A percentile compares a stretch with the other conserved stretches of the same genome.
These are phyloP conservation scores for Linum tenue DNA, from an alignment of 345 rosid genomes.

Conservation along the genomic window DNA sequence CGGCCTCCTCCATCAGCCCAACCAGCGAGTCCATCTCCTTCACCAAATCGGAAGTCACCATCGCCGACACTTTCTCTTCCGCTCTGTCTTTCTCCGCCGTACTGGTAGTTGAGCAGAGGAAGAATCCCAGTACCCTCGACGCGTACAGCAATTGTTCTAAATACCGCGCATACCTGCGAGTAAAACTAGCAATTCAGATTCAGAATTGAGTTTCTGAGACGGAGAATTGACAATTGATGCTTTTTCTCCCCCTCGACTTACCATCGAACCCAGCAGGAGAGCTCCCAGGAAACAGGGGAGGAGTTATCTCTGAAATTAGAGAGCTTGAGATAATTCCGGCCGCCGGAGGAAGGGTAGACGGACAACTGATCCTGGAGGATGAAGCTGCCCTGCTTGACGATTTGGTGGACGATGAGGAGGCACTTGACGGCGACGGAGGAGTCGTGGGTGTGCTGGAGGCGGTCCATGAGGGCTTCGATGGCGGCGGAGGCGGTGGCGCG, in stretches of 20 bases:
- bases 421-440: slow-evolving; percentile 76
- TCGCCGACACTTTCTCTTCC: slow-evolving; percentile 43
- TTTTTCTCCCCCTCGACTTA: slow-evolving; percentile 9
- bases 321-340: slow-evolving; percentile 72
- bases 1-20: slow-evolving; percentile 41
- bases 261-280: slow-evolving; percentile 88
- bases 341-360: slow-evolving; percentile 64
- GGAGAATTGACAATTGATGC: neutral
- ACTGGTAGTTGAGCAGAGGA: slow-evolving; percentile 46
- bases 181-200: neutral
- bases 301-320: slow-evolving; percentile 63
- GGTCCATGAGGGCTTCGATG: slow-evolving; percentile 69
- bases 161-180: slow-evolving; percentile 49
- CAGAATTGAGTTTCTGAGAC: neutral
- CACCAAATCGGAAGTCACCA: slow-evolving; percentile 38
- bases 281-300: slow-evolving; percentile 57
- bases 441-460: slow-evolving; percentile 66
- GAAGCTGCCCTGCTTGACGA: slow-evolving; percentile 60
- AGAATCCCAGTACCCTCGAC: slow-evolving; percentile 57
- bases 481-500: slow-evolving; percentile 64
- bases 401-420: slow-evolving; percentile 53
- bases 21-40: slow-evolving; percentile 47
- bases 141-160: slow-evolving; percentile 57
- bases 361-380: slow-evolving; percentile 89
- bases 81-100: slow-evolving; percentile 36